Conservation (phyloP, 2,329 filamentous ascomycete genomes). For the Diaporthe sp. region DNA sequence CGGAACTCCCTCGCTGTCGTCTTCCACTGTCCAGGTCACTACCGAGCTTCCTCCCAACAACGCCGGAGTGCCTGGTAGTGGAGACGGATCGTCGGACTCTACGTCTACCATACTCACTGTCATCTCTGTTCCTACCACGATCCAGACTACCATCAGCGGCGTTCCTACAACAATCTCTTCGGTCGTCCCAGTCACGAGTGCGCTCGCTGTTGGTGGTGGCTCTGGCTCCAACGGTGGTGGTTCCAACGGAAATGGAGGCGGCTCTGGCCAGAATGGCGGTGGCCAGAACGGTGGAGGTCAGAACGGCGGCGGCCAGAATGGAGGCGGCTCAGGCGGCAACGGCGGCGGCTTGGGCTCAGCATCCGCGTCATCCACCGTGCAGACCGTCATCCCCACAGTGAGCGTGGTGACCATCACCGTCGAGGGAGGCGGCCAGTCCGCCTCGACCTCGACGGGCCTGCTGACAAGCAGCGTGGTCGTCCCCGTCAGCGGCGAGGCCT, state of each 20-base stretch:
- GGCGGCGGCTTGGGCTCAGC: not conserved
- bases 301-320: not conserved
- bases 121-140: conserved; percentile 22
- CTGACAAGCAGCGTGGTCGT: conserved; percentile 26
- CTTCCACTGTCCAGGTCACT: conserved; percentile 10
- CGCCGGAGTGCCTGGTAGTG: not conserved
- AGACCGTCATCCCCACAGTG: conserved; percentile 18
- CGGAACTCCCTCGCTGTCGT: conserved; percentile 12
- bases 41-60: conserved; percentile 11
- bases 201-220: not conserved
- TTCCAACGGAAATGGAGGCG: not conserved
- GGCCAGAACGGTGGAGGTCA: not conserved
- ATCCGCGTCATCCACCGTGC: conserved; percentile 10
- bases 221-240: not conserved
- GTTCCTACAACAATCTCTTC: conserved; percentile 14
- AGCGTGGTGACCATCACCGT: conserved; percentile 33
- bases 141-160: conserved; percentile 24
- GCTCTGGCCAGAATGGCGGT: not conserved
- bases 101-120: conserved; percentile 1
- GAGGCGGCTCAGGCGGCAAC: not conserved
- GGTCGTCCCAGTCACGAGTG: conserved; percentile 4
- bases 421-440: conserved; percentile 10
- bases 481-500: conserved; percentile 9
- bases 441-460: conserved; percentile 2
- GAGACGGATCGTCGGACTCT: not conserved